Conservation (phyloP, 1,284 basidiomycete species). For the Sanghuangporus sanghuang region DNA sequence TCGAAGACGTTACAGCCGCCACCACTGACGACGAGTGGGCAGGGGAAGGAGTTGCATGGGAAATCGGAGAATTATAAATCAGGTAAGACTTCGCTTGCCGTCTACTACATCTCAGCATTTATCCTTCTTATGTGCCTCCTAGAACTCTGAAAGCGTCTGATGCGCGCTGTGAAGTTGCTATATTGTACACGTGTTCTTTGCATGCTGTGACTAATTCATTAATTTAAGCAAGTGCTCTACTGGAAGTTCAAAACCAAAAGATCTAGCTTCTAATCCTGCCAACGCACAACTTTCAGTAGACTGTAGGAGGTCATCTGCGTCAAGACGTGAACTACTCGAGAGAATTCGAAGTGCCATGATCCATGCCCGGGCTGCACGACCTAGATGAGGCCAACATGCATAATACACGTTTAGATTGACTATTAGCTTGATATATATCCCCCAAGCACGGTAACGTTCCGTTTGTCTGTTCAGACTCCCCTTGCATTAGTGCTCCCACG, state of each 20-base stretch:
- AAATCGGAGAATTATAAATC: conserved; percentile 48
- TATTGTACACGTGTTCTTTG: conserved; percentile 10
- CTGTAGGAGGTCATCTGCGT: background rate
- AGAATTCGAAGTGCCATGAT: background rate
- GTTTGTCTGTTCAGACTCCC: background rate
- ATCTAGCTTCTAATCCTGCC: background rate
- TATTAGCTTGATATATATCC: background rate
- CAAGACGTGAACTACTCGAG: background rate
- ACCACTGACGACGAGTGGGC: conserved; percentile 63
- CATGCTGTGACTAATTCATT: conserved; percentile 15
- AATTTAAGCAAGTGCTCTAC: conserved; percentile 7
- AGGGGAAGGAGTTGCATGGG: conserved; percentile 75
- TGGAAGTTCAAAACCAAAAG: conserved; percentile 4
- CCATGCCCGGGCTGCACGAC: conserved; percentile 3
- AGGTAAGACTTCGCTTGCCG: conserved; percentile 22
- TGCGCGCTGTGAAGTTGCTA: conserved; percentile 3
- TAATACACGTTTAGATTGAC: conserved; percentile 1
- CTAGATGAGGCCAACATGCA: conserved; percentile 5
- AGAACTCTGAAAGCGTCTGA: background rate
- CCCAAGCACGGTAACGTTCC: background rate
- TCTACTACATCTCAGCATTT: background rate
- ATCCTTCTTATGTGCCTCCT: conserved; percentile 1
- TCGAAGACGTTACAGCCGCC: conserved; percentile 30
- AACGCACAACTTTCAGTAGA: background rate
- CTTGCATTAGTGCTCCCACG: background rate